phyloP scores from a whole-genome alignment of 2,329 filamentous ascomycete species.

The Epichloe elymi region DNA sequence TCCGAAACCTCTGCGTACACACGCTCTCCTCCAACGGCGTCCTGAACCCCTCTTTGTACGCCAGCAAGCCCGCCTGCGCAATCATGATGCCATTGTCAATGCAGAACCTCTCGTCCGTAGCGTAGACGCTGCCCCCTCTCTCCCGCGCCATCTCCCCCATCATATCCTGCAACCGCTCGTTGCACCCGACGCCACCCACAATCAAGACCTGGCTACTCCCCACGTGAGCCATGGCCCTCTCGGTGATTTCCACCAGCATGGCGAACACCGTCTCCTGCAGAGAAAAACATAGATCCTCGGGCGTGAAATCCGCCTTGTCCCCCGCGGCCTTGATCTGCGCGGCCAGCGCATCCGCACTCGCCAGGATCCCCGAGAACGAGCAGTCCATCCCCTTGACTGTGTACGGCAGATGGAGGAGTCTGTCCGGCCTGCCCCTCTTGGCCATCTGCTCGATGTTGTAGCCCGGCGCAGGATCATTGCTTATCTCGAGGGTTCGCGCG shows the following conservation, averaged over 20 bases:
- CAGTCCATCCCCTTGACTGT: slow-evolving; percentile 98
- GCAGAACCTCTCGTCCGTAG: slow-evolving; percentile 93
- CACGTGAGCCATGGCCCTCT: slow-evolving; percentile 96
- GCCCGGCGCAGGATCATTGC: slow-evolving; percentile 90
- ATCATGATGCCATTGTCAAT: slow-evolving; percentile 99
- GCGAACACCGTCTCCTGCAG: slow-evolving; percentile 92
- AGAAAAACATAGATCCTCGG: slow-evolving; percentile 81
- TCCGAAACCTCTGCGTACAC: slow-evolving; percentile 73
- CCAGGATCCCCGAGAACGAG: slow-evolving; percentile 85
- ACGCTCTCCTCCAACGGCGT: slow-evolving; percentile 70
- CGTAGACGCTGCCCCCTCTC: slow-evolving; percentile 84
- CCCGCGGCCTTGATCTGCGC: slow-evolving; percentile 40
- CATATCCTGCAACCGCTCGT: slow-evolving; percentile 91
- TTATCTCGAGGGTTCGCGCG: slow-evolving; percentile 77
- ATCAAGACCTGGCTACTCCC: slow-evolving; percentile 83
- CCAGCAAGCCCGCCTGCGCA: slow-evolving; percentile 82
- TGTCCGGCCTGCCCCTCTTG: slow-evolving; percentile 44
- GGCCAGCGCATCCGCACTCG: slow-evolving; percentile 68
- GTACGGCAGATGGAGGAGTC: slow-evolving; percentile 79
- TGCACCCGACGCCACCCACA: slow-evolving; percentile 91
- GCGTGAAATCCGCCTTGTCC: slow-evolving; percentile 49
- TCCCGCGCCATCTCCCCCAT: slow-evolving; percentile 96
- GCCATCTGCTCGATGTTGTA: slow-evolving; percentile 98
- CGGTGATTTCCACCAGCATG: slow-evolving; percentile 97
- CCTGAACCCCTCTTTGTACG: slow-evolving; percentile 66